Evolutionary conservation across 208 protist species (phyloP).

Genomic region (Wallacemonas sp.): DNA sequence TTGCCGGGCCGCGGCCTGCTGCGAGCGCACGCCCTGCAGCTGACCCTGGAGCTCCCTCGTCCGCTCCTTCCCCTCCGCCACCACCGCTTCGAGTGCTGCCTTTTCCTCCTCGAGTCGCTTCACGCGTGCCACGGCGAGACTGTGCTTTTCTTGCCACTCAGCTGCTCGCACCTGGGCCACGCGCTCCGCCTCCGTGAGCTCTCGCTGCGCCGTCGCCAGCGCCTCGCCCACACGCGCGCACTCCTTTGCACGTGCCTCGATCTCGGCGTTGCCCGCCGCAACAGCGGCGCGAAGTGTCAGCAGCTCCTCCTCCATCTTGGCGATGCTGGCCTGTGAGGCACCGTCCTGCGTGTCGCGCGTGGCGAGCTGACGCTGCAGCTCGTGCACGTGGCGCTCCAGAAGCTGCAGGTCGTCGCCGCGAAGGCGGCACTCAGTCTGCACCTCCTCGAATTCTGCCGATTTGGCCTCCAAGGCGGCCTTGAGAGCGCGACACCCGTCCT

Average conservation of each 20-base stretch:
- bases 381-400: conserved; percentile 16
- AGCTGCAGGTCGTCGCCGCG: conserved; percentile 24
- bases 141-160: conserved; percentile 10
- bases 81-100: conserved; percentile 11
- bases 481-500: conserved; percentile 51
- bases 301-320: conserved; percentile 1
- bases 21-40: conserved; percentile 27
- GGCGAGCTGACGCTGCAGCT: conserved; percentile 2
- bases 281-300: neutral
- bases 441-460: conserved; percentile 18
- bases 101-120: conserved; percentile 25
- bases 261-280: neutral
- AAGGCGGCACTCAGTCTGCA: conserved; percentile 42
- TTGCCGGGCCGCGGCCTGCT: conserved; percentile 24
- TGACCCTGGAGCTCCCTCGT: conserved; percentile 28
- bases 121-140: conserved; percentile 18
- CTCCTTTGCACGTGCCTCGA: conserved; percentile 13
- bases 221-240: neutral
- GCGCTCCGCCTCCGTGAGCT: neutral
- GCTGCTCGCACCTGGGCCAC: neutral
- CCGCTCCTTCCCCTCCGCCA: conserved; percentile 20
- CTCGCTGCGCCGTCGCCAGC: neutral
- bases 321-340: neutral
- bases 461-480: conserved; percentile 22
- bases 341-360: neutral